Evolutionary conservation across 352 stramenopile species (phyloP).

Genomic region (Blastocystis sp.): DNA sequence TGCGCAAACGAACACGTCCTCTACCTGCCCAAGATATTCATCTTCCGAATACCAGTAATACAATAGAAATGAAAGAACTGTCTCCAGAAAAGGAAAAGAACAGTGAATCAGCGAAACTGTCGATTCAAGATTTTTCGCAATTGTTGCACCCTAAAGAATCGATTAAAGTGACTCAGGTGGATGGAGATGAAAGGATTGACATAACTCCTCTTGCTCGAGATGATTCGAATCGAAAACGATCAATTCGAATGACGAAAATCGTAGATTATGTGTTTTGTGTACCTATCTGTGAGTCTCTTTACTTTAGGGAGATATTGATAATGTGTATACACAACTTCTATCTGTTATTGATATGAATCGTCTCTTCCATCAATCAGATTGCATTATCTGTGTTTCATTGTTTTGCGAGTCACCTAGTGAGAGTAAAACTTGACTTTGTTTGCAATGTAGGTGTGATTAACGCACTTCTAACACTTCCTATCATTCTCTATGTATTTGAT

Average conservation of each 20-base stretch:
- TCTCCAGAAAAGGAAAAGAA: background rate
- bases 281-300: background rate
- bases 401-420: background rate
- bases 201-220: background rate
- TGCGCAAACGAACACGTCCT: background rate
- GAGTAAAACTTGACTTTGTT: background rate
- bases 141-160: too few relatives aligned
- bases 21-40: background rate
- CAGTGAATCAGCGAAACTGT: too few relatives aligned
- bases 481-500: constrained; percentile 41
- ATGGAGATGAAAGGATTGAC: too few relatives aligned
- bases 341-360: background rate
- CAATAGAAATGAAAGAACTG: background rate
- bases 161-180: too few relatives aligned
- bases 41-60: background rate
- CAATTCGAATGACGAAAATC: background rate
- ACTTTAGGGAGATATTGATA: background rate
- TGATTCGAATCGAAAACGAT: background rate
- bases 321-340: background rate
- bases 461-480: background rate
- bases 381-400: background rate
- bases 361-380: background rate
- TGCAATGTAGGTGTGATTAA: background rate
- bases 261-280: constrained; percentile 49
- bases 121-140: too few relatives aligned